A percentile compares a stretch with the other conserved stretches of the same genome.
phyloP scores from a whole-genome alignment of 306 rosid species.

The Ormosia semicastrata region DNA sequence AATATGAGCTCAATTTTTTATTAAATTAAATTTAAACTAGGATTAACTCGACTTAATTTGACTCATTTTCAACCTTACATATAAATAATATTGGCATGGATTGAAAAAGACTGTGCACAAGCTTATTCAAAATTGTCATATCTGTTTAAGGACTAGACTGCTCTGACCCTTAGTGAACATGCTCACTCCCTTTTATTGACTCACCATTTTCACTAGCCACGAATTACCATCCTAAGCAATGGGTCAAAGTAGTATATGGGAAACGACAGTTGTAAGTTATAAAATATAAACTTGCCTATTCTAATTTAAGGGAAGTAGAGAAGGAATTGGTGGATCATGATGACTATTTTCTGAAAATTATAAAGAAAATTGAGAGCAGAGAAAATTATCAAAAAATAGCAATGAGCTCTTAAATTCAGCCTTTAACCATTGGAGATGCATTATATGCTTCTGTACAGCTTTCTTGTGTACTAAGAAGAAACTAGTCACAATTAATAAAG shows the following conservation, averaged over 20 bases:
- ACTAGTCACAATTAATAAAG: too few species aligned
- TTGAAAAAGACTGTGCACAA: background rate
- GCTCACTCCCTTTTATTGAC: constrained; percentile 1
- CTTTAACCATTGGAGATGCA: too few species aligned
- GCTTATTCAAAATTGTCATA: background rate
- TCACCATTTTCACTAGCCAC: background rate
- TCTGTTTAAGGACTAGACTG: background rate
- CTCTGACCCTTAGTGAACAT: background rate
- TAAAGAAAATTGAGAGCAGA: too few species aligned
- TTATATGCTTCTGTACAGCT: too few species aligned
- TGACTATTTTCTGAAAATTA: too few species aligned
- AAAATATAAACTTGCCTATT: background rate
- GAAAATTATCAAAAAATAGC: too few species aligned
- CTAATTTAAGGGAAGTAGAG: background rate
- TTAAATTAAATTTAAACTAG: too few species aligned
- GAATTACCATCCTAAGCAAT: background rate
- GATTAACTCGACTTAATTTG: too few species aligned
- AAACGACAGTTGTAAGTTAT: background rate
- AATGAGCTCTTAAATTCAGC: too few species aligned
- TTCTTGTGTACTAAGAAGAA: too few species aligned
- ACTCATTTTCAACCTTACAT: background rate
- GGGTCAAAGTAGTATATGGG: background rate
- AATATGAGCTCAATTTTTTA: too few species aligned
- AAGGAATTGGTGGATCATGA: constrained; percentile 15
- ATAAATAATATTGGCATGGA: background rate